These are phyloP conservation scores for Ascochyta rabiei DNA, from an alignment of 2,329 filamentous ascomycete species.

Conservation along the genomic window DNA sequence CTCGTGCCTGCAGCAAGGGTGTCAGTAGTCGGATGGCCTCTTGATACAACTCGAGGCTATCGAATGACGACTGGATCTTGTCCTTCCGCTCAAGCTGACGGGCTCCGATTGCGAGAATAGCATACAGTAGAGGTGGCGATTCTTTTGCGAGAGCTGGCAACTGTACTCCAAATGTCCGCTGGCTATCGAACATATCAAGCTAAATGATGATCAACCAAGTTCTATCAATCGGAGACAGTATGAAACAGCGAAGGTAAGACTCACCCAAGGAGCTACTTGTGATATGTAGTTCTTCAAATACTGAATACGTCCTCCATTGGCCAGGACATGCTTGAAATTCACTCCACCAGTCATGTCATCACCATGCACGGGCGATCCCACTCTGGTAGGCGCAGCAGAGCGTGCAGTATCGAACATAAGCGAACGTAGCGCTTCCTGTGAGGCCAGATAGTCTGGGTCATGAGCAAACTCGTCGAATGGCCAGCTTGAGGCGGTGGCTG, in stretches of 20 bases:
- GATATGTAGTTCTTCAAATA: conserved; percentile 41
- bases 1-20: conserved; percentile 55
- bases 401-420: conserved; percentile 39
- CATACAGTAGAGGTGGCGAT: conserved; percentile 54
- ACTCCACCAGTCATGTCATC: conserved; percentile 10
- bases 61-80: conserved; percentile 48
- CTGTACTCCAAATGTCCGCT: conserved; percentile 56
- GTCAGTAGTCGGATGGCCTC: conserved; percentile 58
- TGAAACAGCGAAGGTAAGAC: not conserved
- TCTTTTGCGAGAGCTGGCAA: conserved; percentile 56
- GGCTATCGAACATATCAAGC: conserved; percentile 62
- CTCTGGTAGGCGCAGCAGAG: conserved; percentile 34
- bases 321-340: conserved; percentile 29
- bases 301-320: conserved; percentile 29
- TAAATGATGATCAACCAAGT: conserved; percentile 9
- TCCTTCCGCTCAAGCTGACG: conserved; percentile 58
- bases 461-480: conserved; percentile 36
- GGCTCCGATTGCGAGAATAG: conserved; percentile 59
- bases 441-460: conserved; percentile 37
- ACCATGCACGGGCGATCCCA: conserved; percentile 26
- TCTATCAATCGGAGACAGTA: not conserved
- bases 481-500: conserved; percentile 30
- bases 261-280: conserved; percentile 37
- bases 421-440: conserved; percentile 35
- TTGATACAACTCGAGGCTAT: conserved; percentile 58